Conservation (phyloP, 148 eudicot genomes). For the Chenopodium quinoa region DNA sequence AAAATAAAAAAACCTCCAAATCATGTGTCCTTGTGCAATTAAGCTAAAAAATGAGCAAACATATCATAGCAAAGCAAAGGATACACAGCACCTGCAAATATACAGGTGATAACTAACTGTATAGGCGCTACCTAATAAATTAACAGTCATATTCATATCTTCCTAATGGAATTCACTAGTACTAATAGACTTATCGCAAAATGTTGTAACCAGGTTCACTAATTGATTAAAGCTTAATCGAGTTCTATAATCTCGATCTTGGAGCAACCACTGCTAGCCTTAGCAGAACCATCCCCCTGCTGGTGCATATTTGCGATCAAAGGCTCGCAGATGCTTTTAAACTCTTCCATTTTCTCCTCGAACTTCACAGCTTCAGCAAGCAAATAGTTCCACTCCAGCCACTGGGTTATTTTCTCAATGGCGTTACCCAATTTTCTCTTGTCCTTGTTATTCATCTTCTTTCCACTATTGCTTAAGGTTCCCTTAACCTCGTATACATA, state of each 20-base stretch:
- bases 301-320: background rate
- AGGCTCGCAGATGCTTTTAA: background rate
- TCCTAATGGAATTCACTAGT: background rate
- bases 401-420: background rate
- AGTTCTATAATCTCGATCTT: constrained; percentile 3
- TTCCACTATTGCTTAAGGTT: background rate
- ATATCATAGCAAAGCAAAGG: too few relatives aligned
- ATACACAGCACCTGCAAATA: too few relatives aligned
- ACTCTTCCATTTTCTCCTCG: background rate
- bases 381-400: constrained; percentile 4
- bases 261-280: background rate
- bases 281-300: background rate
- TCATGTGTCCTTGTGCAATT: too few relatives aligned
- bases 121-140: background rate
- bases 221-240: background rate
- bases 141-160: background rate
- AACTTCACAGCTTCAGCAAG: background rate
- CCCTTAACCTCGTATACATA: background rate
- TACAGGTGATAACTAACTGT: too few relatives aligned
- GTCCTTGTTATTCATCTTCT: background rate
- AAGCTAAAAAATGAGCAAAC: too few relatives aligned
- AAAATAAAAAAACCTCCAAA: too few relatives aligned
- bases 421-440: background rate
- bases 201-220: background rate
- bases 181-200: background rate